A percentile compares a stretch with the other conserved stretches of the same genome.
These are phyloP conservation scores for Tulasnella sp. DNA, from an alignment of 768 basidiomycete species.

Conservation along the genomic window DNA sequence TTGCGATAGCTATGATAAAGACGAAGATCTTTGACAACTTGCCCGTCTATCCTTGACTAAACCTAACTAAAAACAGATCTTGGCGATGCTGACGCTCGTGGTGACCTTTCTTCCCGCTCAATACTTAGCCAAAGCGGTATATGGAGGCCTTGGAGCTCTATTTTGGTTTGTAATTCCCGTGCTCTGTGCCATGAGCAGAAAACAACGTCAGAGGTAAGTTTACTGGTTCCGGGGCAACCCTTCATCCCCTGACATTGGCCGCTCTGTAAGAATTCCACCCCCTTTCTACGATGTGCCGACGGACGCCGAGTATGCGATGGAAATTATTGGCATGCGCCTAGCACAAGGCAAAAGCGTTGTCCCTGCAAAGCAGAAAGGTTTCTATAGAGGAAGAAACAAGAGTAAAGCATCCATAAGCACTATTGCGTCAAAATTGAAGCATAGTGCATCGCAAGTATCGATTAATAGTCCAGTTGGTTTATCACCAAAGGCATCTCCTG, in stretches of 20 bases:
- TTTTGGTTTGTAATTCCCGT: slow-evolving; percentile 57
- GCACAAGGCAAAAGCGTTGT: slow-evolving; percentile 40
- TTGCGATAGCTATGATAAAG: slow-evolving; percentile 10
- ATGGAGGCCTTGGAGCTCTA: slow-evolving; percentile 35
- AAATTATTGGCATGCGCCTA: slow-evolving; percentile 48
- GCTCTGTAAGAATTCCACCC: slow-evolving; percentile 33
- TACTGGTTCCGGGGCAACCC: neutral
- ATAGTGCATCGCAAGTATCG: neutral
- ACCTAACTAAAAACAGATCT: too few relatives aligned
- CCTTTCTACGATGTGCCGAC: slow-evolving; percentile 44
- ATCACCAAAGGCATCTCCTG: too few relatives aligned
- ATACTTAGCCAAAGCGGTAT: slow-evolving; percentile 37
- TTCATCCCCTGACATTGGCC: neutral
- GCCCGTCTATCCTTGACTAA: too few relatives aligned
- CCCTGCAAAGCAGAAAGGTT: slow-evolving; percentile 17
- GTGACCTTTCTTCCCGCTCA: slow-evolving; percentile 37
- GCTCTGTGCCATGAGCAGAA: slow-evolving; percentile 37
- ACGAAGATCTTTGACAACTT: slow-evolving; percentile 8
- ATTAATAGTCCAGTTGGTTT: too few relatives aligned
- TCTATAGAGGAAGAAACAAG: too few relatives aligned
- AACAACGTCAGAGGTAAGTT: slow-evolving; percentile 33
- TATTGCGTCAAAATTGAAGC: neutral
- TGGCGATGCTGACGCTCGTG: slow-evolving; percentile 30
- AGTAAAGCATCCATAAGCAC: neutral
- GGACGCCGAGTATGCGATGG: slow-evolving; percentile 59